Conservation (phyloP, 805 yeast genomes). For the Yarrowia phangngaensis region DNA sequence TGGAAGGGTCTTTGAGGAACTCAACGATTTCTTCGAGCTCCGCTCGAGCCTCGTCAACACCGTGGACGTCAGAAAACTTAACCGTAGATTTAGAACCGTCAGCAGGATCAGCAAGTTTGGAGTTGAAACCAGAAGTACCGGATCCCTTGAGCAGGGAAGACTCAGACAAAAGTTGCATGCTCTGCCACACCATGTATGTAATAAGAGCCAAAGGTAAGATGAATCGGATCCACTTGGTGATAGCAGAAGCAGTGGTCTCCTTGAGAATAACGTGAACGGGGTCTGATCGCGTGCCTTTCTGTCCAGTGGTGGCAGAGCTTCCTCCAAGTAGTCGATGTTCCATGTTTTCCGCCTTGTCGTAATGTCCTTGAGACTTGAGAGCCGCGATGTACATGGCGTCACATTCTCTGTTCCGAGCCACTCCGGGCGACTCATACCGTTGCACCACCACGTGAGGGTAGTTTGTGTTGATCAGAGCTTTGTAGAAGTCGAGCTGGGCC, state of each 20-base stretch:
- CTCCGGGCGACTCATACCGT: conserved; percentile 90
- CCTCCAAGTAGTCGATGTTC: conserved; percentile 14
- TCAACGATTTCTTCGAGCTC: conserved; percentile 98
- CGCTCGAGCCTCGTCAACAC: conserved; percentile 97
- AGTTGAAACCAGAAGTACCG: conserved; percentile 36
- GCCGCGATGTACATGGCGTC: conserved; percentile 77
- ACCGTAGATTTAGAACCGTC: conserved; percentile 85
- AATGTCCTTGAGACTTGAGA: conserved; percentile 68
- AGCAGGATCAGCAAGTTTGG: conserved; percentile 42
- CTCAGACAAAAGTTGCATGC: conserved; percentile 75
- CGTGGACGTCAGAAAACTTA: conserved; percentile 87
- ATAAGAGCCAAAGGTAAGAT: conserved; percentile 73
- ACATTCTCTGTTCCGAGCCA: conserved; percentile 77
- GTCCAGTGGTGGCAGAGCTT: background rate
- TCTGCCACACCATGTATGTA: conserved; percentile 76
- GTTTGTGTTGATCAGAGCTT: conserved; percentile 64
- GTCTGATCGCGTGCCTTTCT: conserved; percentile 46
- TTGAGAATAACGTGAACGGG: conserved; percentile 93
- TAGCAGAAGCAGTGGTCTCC: conserved; percentile 72
- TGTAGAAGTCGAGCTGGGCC: conserved; percentile 81
- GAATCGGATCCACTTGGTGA: conserved; percentile 88
- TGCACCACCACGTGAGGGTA: conserved; percentile 97
- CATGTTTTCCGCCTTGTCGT: conserved; percentile 69
- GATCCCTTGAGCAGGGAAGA: conserved; percentile 64
- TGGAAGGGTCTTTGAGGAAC: conserved; percentile 90